Base-by-base conservation (phyloP, 73 alveolate species). In the Paraurostyla sp. region DNA sequence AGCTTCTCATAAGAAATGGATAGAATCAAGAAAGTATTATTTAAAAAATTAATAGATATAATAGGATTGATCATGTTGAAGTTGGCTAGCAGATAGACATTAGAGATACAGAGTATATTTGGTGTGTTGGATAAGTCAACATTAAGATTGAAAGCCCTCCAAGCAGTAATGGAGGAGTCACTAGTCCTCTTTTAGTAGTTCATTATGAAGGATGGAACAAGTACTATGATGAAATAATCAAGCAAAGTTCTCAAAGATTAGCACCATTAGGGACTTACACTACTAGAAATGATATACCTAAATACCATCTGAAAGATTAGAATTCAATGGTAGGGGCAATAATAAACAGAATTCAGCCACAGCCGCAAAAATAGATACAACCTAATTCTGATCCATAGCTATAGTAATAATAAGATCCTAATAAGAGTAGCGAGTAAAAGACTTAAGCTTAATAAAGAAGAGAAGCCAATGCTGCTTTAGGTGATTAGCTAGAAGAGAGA, bases 241-340 rank as follows among this genome's bases (percentile, higher is more conserved):
- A 93, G n/a, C 30, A 63, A 45, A 38, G 50, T 49, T 89, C 96
- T 32, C 90, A 56, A 0, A 92, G 98, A 76, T 51, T 94, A 22
- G 98, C 97, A 18, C 90, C 93, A 9, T 48, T 32, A 1, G 98
- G 98, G 20, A 56, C 78, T 33, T 94, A 92, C 71, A 94, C 96
- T 0, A 54, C 52, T 29, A 81, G 96, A 73, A 58, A 75, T 0
- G 96, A 94, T 57, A 90, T 94, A 0, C 96, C 96, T 11, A 83
- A 80, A 35, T 94, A 94, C 69, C 13, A 51, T 33, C 9, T 78
- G 20, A 32, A 78, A 51, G 76, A 45, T 0, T 18, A n/a, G n/a
- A 78, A 51, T 22, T 9, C n/a, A 23, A 78, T 78, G 89, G 49
- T 32, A 7, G 89, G 59, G 16, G 43, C 29, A 4, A 54, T 78